Conservation (phyloP, 768 basidiomycete genomes). For the Paxillus involutus region DNA sequence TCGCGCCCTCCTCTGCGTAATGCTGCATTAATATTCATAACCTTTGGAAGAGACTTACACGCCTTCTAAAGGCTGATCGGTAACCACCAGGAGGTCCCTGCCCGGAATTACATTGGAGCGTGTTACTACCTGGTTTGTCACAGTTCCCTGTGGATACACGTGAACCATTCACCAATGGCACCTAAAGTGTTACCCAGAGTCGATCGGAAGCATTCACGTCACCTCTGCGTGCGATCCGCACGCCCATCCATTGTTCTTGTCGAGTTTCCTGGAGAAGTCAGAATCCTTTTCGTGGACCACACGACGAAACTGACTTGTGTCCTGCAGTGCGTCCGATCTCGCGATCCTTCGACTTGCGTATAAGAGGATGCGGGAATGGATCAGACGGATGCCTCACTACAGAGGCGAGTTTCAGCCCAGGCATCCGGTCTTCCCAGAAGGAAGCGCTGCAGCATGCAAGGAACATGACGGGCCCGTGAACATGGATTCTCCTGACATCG, state of each 20-base stretch:
- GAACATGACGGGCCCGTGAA: slow-evolving; percentile 17
- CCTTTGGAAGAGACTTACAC: no score
- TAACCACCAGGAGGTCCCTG: no score
- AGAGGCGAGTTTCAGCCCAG: slow-evolving; percentile 30
- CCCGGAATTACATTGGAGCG: no score
- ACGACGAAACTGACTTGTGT: not conserved
- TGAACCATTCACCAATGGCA: no score
- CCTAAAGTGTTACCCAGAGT: slow-evolving; percentile 41
- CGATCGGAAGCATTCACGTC: slow-evolving; percentile 29
- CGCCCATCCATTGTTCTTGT: slow-evolving; percentile 38
- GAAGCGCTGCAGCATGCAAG: slow-evolving; percentile 27
- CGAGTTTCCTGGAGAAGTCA: slow-evolving; percentile 44
- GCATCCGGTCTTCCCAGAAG: slow-evolving; percentile 18
- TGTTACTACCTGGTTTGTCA: no score
- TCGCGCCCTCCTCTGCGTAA: slow-evolving; percentile 42
- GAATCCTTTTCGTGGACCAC: slow-evolving; percentile 3
- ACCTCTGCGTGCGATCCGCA: slow-evolving; percentile 38
- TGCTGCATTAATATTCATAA: no score
- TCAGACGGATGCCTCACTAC: slow-evolving; percentile 41
- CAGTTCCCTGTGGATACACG: no score
- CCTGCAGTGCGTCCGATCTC: slow-evolving; percentile 24
- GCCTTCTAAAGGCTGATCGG: no score
- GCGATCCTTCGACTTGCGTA: slow-evolving; percentile 21
- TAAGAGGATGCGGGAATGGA: slow-evolving; percentile 26
- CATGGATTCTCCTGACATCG: slow-evolving; percentile 28